Conservation (phyloP, 768 basidiomycete genomes). For the Mrakia gelida region DNA sequence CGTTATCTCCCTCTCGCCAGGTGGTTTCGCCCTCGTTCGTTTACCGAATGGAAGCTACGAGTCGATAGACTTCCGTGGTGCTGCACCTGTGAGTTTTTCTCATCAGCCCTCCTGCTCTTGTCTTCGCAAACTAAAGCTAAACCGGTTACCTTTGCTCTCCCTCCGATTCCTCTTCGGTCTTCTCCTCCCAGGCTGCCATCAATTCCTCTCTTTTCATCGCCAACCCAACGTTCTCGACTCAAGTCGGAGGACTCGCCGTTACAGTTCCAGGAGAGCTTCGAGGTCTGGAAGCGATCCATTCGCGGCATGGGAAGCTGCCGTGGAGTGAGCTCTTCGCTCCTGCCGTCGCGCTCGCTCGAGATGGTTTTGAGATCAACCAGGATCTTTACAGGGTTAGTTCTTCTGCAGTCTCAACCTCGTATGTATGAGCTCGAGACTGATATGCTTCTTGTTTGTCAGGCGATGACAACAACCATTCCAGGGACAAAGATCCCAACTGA, state of each 20-base stretch:
- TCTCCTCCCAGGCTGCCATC: conserved; percentile 15
- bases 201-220: conserved; percentile 34
- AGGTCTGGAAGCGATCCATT: conserved; percentile 71
- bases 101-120: neutral
- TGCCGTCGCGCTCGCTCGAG: conserved; percentile 62
- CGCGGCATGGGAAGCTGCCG: conserved; percentile 70
- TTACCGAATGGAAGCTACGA: conserved; percentile 23
- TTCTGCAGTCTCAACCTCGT: neutral
- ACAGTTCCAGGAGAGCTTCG: conserved; percentile 87
- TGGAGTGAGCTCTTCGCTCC: conserved; percentile 78
- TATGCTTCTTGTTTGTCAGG: neutral
- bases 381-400: conserved; percentile 34
- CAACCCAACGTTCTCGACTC: conserved; percentile 53
- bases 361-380: conserved; percentile 51
- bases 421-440: neutral
- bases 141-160: neutral
- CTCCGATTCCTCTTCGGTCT: neutral
- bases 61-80: conserved; percentile 28
- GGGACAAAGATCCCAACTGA: conserved; percentile 24
- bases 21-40: conserved; percentile 32
- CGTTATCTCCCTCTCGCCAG: neutral
- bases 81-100: conserved; percentile 23
- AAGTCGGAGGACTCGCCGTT: conserved; percentile 75
- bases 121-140: neutral
- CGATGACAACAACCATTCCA: conserved; percentile 27